These are phyloP conservation scores for Salmacisia buchloeana DNA, from an alignment of 1,284 basidiomycete species.

Conservation along the genomic window DNA sequence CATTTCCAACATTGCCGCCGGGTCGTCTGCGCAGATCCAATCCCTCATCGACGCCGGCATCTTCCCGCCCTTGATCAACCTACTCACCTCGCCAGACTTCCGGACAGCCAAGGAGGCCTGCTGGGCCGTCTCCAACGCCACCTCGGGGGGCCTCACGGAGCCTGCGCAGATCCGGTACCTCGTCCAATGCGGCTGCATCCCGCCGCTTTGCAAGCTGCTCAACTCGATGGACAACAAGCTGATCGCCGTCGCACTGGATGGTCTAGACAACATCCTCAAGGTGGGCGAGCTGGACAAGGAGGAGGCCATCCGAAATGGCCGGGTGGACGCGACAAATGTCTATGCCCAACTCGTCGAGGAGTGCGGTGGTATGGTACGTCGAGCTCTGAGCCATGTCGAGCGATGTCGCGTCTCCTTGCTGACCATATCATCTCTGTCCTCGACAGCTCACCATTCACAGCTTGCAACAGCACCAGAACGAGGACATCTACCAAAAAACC, in stretches of 20 bases:
- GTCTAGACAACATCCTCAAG: conserved; percentile 96
- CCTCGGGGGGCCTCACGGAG: conserved; percentile 93
- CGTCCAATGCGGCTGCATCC: conserved; percentile 95
- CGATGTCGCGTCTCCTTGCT: no score
- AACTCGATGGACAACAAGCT: conserved; percentile 99
- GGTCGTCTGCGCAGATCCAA: conserved; percentile 92
- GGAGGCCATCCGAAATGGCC: conserved; percentile 58
- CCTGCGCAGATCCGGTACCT: conserved; percentile 97
- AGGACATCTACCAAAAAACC: conserved; percentile 99
- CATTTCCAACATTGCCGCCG: conserved; percentile 97
- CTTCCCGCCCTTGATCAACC: conserved; percentile 95
- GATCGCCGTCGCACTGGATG: conserved; percentile 94
- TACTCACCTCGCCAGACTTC: conserved; percentile 94
- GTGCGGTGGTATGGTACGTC: conserved; percentile 70
- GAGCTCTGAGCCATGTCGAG: neutral
- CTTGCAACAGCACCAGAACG: conserved; percentile 97
- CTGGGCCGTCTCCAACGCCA: conserved; percentile 99
- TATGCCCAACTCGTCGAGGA: conserved; percentile 95
- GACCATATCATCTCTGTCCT: neutral
- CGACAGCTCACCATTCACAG: conserved; percentile 77
- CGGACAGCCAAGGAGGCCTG: conserved; percentile 99
- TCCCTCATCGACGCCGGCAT: conserved; percentile 69
- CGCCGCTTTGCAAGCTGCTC: conserved; percentile 91
- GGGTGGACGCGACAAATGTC: conserved; percentile 76
- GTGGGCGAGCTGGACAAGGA: conserved; percentile 95